Percentiles rank a stretch among this genome's conserved stretches.
Evolutionary conservation across 257 asterid species (phyloP).

Genomic region (Salvia hispanica): DNA sequence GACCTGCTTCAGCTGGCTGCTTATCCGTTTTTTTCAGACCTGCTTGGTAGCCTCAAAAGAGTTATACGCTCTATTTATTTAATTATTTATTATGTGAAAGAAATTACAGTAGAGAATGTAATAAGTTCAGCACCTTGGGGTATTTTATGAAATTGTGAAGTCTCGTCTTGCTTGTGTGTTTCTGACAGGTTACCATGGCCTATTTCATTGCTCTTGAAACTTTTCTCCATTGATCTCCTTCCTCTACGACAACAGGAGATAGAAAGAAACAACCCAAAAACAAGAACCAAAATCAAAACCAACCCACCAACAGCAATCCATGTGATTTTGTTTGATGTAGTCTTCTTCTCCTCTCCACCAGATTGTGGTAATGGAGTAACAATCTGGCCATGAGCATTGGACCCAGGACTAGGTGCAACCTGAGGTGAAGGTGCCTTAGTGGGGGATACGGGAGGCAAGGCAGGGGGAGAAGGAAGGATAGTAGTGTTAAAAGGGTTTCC

Average conservation of each 20-base stretch:
- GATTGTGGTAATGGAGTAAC: constrained; percentile 42
- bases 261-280: constrained; percentile 52
- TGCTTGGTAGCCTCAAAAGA: constrained; percentile 32
- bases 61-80: background rate
- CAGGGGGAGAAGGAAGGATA: constrained; percentile 70
- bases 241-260: constrained; percentile 50
- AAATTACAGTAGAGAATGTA: background rate
- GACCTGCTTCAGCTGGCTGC: constrained; percentile 43
- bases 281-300: constrained; percentile 42
- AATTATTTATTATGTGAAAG: constrained; percentile 9
- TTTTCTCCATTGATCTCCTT: constrained; percentile 36
- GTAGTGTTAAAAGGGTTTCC: constrained; percentile 96
- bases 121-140: constrained; percentile 45
- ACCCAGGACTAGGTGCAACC: constrained; percentile 38
- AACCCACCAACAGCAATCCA: constrained; percentile 62
- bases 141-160: constrained; percentile 41
- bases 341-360: constrained; percentile 34
- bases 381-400: constrained; percentile 43
- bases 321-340: constrained; percentile 35
- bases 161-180: constrained; percentile 37
- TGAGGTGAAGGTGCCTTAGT: constrained; percentile 54
- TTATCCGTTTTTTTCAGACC: constrained; percentile 40
- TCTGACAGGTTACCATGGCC: constrained; percentile 33
- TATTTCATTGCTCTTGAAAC: constrained; percentile 35
- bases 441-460: constrained; percentile 57